Evolutionary conservation across 345 rosid genomes (phyloP), one percentile per base, ranked within the genome.

Genomic region (Bruguiera sexangula): DNA sequence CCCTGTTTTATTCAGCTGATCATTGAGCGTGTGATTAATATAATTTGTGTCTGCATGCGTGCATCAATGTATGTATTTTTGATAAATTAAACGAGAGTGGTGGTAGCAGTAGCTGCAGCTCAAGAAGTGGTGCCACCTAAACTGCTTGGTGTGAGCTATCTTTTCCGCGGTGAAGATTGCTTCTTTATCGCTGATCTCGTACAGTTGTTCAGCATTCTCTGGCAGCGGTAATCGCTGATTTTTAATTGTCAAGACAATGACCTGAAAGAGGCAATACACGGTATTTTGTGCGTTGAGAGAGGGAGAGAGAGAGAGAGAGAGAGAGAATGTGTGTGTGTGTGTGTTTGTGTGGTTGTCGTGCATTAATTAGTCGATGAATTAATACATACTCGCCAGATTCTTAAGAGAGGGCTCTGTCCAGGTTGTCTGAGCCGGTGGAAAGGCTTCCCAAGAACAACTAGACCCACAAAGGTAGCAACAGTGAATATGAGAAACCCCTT

Each of bases 401-500:
- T 77, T 0, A 72, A 1, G 31, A 83, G 0, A 3, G 90, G 88
- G 69, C 85, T 77, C 3, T 78, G 76, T 15, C 69, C 70, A 0
- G 67, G 82, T 8, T 27, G 32, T 22, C 60, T 73, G 32, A 74
- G 70, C 51, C 79, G 81, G 69, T 81, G 86, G 67, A 72, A 80
- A 37, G 85, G 83, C 72, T 80, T 85, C 43, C 89, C 93, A 1
- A 88, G 73, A 75, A 75, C 60, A 69, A 66, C 11, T 39, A 67
- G 77, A 19, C 85, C 84, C 29, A 82, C 4, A 27, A 77, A 67
- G 30, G 85, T 39, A 15, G 60, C 77, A 2, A 82, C 54, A 4
- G 82, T 69, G 5, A 83, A 61, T 24, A 82, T 80, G 53, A 84
- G 27, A 60, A 85, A 85, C 3, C 87, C 92, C 79, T 70, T 80